phyloP scores from a whole-genome alignment of 1,284 basidiomycete species.

The Volvariella volvacea region DNA sequence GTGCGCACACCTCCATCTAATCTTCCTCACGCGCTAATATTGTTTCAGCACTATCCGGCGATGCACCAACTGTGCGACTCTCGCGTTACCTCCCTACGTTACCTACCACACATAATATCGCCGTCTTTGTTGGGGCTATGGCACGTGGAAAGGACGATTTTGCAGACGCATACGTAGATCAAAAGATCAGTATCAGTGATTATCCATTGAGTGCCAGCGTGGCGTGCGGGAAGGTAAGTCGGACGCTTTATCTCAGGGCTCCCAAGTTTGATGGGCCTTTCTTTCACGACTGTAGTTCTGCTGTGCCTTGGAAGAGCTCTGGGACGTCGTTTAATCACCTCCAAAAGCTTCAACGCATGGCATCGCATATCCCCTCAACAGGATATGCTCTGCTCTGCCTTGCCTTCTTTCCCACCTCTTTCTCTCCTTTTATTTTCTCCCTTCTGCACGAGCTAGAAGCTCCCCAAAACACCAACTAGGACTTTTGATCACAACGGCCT shows the following conservation, averaged over 20 bases:
- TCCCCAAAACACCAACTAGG: too few relatives aligned
- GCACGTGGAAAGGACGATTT: constrained; percentile 94
- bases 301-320: constrained; percentile 36
- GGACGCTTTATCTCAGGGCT: not conserved
- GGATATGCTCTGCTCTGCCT: too few relatives aligned
- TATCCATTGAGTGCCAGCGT: constrained; percentile 93
- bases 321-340: constrained; percentile 32
- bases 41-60: constrained; percentile 78
- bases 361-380: too few relatives aligned
- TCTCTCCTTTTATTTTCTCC: too few relatives aligned
- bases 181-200: constrained; percentile 96
- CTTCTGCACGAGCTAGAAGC: too few relatives aligned
- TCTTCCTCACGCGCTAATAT: constrained; percentile 7
- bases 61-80: constrained; percentile 80
- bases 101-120: constrained; percentile 84
- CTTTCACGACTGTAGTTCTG: constrained; percentile 22
- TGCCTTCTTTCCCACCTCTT: too few relatives aligned
- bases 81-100: constrained; percentile 68
- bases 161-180: constrained; percentile 93
- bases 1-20: constrained; percentile 38
- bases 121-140: constrained; percentile 98
- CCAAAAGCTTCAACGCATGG: too few relatives aligned
- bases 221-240: constrained; percentile 88
- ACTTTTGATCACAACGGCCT: too few relatives aligned
- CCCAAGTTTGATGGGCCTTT: not conserved